Evolutionary conservation across 108 stramenopile genomes (phyloP).

Genomic region (Hondaea fermentalgiana): DNA sequence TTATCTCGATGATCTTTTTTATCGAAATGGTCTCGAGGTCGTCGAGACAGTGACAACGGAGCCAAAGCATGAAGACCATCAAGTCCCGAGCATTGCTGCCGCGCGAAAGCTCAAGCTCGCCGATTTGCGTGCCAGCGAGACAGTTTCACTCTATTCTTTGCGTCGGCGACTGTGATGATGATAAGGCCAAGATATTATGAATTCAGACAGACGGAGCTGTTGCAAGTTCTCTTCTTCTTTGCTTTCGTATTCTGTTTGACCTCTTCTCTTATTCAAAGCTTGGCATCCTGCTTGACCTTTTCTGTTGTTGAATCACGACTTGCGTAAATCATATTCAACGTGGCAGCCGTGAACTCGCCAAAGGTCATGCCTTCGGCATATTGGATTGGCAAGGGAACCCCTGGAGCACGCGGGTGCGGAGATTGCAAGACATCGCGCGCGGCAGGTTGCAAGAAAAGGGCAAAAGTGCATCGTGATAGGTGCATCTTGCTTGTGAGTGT

Average conservation of each 20-base stretch:
- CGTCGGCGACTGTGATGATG: no score
- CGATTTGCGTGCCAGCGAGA: no score
- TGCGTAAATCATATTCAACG: not conserved
- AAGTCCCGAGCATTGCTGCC: no score
- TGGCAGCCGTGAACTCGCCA: not conserved
- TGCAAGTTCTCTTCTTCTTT: no score
- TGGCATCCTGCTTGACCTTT: no score
- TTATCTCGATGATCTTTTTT: not conserved
- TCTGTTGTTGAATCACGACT: no score
- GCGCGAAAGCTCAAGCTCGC: no score
- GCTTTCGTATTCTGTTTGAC: no score
- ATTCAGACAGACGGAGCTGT: no score
- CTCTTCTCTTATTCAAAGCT: no score
- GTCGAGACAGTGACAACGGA: not conserved
- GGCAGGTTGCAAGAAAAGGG: slow-evolving; percentile 63
- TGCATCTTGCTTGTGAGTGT: not conserved
- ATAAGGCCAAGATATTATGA: no score
- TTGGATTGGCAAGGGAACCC: not conserved
- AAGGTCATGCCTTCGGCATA: not conserved
- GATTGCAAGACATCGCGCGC: not conserved
- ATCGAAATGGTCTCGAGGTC: not conserved
- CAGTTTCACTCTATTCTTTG: no score
- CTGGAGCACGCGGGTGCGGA: not conserved
- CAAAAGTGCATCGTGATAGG: slow-evolving; percentile 60
- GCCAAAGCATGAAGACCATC: not conserved